Percentiles rank a stretch among this genome's conserved stretches.
These are phyloP conservation scores for Mrakia frigida DNA, from an alignment of 768 basidiomycete species.

Conservation along the genomic window DNA sequence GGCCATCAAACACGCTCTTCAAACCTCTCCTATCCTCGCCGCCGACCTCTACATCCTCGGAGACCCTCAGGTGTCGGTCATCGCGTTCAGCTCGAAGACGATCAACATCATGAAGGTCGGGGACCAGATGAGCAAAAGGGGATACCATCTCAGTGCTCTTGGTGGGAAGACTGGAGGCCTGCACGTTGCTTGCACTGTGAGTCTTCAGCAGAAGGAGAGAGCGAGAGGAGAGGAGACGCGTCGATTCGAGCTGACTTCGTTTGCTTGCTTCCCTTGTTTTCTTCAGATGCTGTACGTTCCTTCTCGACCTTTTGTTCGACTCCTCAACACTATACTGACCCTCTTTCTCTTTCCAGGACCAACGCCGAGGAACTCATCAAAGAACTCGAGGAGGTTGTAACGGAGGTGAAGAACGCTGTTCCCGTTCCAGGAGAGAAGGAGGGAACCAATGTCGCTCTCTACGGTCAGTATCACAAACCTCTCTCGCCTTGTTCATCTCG, in stretches of 20 bases:
- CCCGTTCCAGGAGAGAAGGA: slow-evolving; percentile 43
- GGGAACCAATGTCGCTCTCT: slow-evolving; percentile 85
- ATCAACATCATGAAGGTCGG: slow-evolving; percentile 83
- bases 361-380: slow-evolving; percentile 68
- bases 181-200: slow-evolving; percentile 89
- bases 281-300: background rate
- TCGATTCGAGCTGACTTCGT: background rate
- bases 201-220: slow-evolving; percentile 38
- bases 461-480: slow-evolving; percentile 50
- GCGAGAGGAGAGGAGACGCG: background rate
- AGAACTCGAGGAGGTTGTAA: slow-evolving; percentile 73
- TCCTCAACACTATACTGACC: background rate
- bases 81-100: slow-evolving; percentile 71
- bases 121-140: slow-evolving; percentile 73
- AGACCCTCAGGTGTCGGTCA: slow-evolving; percentile 79
- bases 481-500: background rate
- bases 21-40: slow-evolving; percentile 33
- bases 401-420: slow-evolving; percentile 58
- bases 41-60: slow-evolving; percentile 82
- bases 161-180: slow-evolving; percentile 65
- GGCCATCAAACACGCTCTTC: slow-evolving; percentile 33
- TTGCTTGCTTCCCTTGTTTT: background rate
- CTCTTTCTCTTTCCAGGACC: slow-evolving; percentile 62
- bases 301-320: background rate
- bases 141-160: slow-evolving; percentile 79